Evolutionary conservation across 352 stramenopile species (phyloP).

Genomic region (Globisporangium iwayamae): DNA sequence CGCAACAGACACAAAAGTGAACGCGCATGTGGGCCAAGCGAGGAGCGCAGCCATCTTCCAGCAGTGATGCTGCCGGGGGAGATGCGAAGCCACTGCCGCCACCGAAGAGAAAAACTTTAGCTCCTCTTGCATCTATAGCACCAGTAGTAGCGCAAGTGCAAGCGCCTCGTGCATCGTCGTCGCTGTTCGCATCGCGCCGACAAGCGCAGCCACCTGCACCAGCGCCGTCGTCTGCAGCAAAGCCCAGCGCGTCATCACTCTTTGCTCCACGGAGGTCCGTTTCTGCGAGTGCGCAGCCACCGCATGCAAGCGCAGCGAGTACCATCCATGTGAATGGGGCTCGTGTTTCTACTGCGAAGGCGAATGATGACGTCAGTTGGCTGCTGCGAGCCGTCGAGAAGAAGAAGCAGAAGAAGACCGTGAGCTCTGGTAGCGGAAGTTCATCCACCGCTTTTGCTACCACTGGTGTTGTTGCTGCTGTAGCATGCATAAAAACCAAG

Average conservation of each 20-base stretch:
- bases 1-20: not conserved
- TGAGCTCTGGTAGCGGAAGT: not conserved
- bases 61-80: not conserved
- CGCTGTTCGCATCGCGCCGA: conserved; percentile 8
- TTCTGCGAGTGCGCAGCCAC: not conserved
- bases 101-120: not conserved
- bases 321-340: not conserved
- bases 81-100: not conserved
- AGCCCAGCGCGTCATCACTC: conserved; percentile 1
- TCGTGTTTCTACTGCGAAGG: conserved; percentile 3
- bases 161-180: not conserved
- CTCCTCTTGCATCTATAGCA: conserved; percentile 4
- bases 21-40: conserved; percentile 40
- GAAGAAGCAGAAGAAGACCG: conserved; percentile 21
- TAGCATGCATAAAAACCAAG: not conserved
- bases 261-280: conserved; percentile 7
- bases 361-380: conserved; percentile 27
- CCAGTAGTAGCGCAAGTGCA: not conserved
- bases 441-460: not conserved
- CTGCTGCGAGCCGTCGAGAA: conserved; percentile 35
- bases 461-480: not conserved
- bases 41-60: conserved; percentile 14
- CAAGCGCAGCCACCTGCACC: not conserved
- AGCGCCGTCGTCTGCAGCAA: not conserved
- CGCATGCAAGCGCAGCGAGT: not conserved